Evolutionary conservation across 177 flowering plant species (phyloP), one percentile per base, ranked within the genome.

Genomic region (Tripterygium wilfordii): DNA sequence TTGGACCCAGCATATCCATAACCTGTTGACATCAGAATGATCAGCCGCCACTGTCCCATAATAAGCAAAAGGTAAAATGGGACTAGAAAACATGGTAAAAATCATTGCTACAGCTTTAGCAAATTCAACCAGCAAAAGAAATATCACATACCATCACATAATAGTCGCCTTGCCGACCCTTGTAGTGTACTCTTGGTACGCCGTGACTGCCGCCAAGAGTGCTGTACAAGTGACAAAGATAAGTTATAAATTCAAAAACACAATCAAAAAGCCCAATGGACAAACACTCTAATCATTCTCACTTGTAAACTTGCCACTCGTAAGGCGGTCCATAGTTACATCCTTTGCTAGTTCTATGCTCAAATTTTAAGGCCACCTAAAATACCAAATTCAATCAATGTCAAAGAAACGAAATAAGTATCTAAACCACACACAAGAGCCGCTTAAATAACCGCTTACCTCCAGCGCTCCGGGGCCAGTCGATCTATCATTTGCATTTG

Each of bases 1-100:
- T 79, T 12, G 80, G 82, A 12, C 85, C 85, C 36, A 79, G 66
- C 52, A 77, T 74, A 58, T 79, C 85, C 85, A 79, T 79, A 25
- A 79, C 78, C 85, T 79, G 71, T 36, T 36, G 19, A 23, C 18
- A 44, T 31, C 5, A 35, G 17, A 19, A 16, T 38, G 28, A 16
- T 36, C 17, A 12, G n/a, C 10, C 17, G 16, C n/a, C 16, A 42
- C 19, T 21, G 23, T 12, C n/a, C 18, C 22, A 19, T 23, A 7
- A 47, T 3, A 30, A 30, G 20, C 35, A 19, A 18, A 39, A 6
- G 8, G 10, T 10, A 47, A 31, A n/a, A 33, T 25, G 26, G n/a
- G n/a, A n/a, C n/a, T n/a, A n/a, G n/a, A n/a, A n/a, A n/a, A n/a
- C n/a, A n/a, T n/a, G n/a, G n/a, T n/a, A n/a, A n/a, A n/a, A n/a